Evolutionary conservation across 129 eudicot genomes (phyloP).

Genomic region (Saussurea involucrata): DNA sequence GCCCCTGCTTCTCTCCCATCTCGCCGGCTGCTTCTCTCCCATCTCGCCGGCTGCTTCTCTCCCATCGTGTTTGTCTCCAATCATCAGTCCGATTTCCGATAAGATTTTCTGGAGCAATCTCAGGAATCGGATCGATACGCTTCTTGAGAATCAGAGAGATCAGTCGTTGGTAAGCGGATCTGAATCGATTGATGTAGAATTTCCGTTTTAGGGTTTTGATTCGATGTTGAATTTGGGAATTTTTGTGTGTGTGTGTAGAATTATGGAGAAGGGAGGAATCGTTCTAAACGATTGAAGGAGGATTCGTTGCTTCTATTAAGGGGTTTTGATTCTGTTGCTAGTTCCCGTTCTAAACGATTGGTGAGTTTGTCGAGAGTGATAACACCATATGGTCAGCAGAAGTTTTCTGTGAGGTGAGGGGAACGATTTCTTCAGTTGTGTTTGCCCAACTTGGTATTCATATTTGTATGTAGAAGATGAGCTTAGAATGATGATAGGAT

Average conservation of each 20-base stretch:
- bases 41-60: no score
- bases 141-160: constrained; percentile 55
- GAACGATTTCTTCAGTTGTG: no score
- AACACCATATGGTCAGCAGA: no score
- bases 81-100: constrained; percentile 66
- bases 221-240: not conserved
- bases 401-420: no score
- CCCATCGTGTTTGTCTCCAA: constrained; percentile 27
- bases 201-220: not conserved
- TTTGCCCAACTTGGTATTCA: no score
- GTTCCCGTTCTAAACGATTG: constrained; percentile 65
- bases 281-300: constrained; percentile 61
- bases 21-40: no score
- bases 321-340: constrained; percentile 83
- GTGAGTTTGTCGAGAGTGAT: no score
- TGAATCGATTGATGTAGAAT: not conserved
- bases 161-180: constrained; percentile 20
- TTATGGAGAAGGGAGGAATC: constrained; percentile 31
- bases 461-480: no score
- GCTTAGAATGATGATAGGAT: no score
- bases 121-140: constrained; percentile 59
- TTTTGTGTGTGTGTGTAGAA: constrained; percentile 41
- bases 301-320: constrained; percentile 76
- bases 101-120: constrained; percentile 73
- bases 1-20: no score